Evolutionary conservation across 176 grass and related monocot genomes (phyloP), one percentile per base, ranked within the genome.

Genomic region (Hordeum vulgare): DNA sequence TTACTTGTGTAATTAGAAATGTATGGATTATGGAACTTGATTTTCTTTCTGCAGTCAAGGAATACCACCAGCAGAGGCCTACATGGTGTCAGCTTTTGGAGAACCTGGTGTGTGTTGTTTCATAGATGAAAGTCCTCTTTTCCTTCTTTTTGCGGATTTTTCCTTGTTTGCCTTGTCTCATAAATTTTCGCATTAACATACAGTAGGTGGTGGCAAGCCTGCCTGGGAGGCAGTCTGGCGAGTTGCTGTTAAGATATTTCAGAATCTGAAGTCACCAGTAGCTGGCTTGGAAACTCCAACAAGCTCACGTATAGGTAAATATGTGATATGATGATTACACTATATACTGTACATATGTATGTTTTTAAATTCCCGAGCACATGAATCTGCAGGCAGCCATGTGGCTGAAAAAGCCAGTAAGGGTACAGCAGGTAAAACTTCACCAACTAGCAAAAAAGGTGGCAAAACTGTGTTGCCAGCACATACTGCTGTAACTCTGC

Each of bases 1-100:
- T 75, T 74, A 35, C n/a, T 65, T 77, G 44, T 44, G 74, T 86
- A 57, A 27, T 79, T 81, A 10, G 47, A 77, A 81, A 70, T 81
- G 35, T 68, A 9, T 80, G 11, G 21, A 70, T 15, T 76, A 44
- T 78, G 63, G 25, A 67, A 82, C 60, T 8, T 80, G 76, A 45
- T 78, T 90, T 84, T 89, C 40, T 88, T 80, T 88, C 45, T 81
- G 58, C 90, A 99, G 97, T 81, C 97, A 99, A 92, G 91, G 91
- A 61, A 89, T 93, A 42, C 89, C 90, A 60, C 97, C 97, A 42
- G 89, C 83, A 77, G 97, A 99, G 87, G 74, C 93, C 89, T 99
- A 90, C 78, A 99, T 99, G 93, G 13, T 85, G 35, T 91, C 97
- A 67, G 97, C 97, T 84, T 99, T 99, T 77, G 97, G 93, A 89